Evolutionary conservation across 176 grass and related monocot species (phyloP), one percentile per base, ranked within the genome.

Genomic region (Tillandsia fasciculata): DNA sequence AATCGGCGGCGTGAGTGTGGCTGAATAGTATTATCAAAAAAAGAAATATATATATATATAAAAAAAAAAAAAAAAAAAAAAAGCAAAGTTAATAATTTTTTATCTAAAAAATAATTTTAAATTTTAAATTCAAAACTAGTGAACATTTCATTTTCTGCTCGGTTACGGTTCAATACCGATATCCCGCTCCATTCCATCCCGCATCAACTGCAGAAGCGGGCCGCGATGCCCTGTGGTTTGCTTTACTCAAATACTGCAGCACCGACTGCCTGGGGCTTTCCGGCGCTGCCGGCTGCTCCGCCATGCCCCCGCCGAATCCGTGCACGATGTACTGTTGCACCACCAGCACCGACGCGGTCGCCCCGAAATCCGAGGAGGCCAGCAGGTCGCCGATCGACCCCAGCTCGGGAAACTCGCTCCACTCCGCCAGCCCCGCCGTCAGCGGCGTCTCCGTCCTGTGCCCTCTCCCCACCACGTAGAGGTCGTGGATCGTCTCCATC

Each of bases 401-500:
- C 28, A 74, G 48, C 58, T 74, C 72, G 18, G 72, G 47, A 18
- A 26, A 74, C 72, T 74, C 72, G 48, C 17, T 64, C 72, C 72
- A 74, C 20, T 74, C 72, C 11, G 3, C 59, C 47, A 74, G 14
- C 2, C 72, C 58, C 10, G 29, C 57, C 2, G 58, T 33, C 59
- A 51, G n/a, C 58, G 58, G 58, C 11, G 72, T 54, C 72, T 64
- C 58, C 72, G 2, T 11, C 22, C 58, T 47, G 17, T 64, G 48
- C 6, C 72, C 72, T 29, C 14, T 63, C 28, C 71, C 71, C 56
- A 74, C 71, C 56, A 74, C 42, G 71, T 64, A 74, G 11, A 74
- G 27, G 56, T 48, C 42, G 17, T 64, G 71, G 54, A 10, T 5
- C 27, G 28, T 27, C 14, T 50, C 57, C 58, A 64, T 64, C 5